These are phyloP conservation scores for Hymenoscyphus occultus DNA, from an alignment of 2,329 filamentous ascomycete species.

Conservation along the genomic window DNA sequence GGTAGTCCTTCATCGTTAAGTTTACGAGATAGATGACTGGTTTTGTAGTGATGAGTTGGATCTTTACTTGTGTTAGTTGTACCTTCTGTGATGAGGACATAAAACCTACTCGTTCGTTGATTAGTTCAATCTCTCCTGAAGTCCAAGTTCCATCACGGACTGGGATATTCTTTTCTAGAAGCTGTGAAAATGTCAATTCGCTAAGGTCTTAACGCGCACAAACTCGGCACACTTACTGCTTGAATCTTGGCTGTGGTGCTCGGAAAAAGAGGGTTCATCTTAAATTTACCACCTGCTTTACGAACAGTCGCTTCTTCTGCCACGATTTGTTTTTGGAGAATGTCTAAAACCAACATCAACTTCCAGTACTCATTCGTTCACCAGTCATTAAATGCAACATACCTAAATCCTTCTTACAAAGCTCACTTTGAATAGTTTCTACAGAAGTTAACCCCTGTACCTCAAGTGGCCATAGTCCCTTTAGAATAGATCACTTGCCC, in stretches of 20 bases:
- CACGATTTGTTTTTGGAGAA: constrained; percentile 40
- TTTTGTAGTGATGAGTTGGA: constrained; percentile 45
- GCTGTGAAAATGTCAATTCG: constrained; percentile 20
- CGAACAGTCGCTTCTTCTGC: constrained; percentile 42
- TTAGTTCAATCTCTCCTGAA: constrained; percentile 43
- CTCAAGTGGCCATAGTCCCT: neutral
- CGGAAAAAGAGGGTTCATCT: constrained; percentile 45
- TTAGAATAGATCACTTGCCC: constrained; percentile 33
- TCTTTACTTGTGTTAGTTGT: constrained; percentile 12
- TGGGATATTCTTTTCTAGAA: constrained; percentile 42
- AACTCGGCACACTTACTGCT: constrained; percentile 28
- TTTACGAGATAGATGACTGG: constrained; percentile 46
- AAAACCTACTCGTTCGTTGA: constrained; percentile 43
- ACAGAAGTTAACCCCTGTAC: constrained; percentile 2
- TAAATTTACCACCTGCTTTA: constrained; percentile 45
- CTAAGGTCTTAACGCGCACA: too few species aligned
- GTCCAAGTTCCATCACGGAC: constrained; percentile 45
- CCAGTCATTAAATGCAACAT: constrained; percentile 6
- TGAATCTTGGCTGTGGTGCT: constrained; percentile 44
- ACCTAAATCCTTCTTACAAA: constrained; percentile 43
- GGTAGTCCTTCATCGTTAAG: constrained; percentile 47
- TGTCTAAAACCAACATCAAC: constrained; percentile 32
- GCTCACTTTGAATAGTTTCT: constrained; percentile 42
- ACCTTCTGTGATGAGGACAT: neutral
- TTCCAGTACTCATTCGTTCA: neutral